Conservation (phyloP, 1,139 yeast species). For the Zygoascus hellenicus region DNA sequence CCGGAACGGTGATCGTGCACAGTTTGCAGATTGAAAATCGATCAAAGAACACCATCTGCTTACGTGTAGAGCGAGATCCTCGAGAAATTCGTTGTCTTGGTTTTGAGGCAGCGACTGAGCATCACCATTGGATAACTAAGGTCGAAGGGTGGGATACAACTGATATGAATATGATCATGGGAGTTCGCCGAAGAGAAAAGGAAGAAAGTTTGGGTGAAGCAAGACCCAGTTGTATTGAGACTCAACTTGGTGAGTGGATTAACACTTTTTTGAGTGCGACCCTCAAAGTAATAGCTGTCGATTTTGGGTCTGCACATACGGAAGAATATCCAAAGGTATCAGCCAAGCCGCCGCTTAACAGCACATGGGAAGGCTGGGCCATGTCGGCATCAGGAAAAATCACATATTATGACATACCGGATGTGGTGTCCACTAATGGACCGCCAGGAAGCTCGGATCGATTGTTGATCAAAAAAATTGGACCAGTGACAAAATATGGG, state of each 20-base stretch:
- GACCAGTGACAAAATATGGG: constrained; percentile 61
- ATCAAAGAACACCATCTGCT: constrained; percentile 73
- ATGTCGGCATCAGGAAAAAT: constrained; percentile 60
- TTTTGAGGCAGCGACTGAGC: constrained; percentile 67
- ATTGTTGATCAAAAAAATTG: constrained; percentile 44
- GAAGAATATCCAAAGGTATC: background rate
- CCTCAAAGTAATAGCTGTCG: background rate
- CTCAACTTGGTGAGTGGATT: background rate
- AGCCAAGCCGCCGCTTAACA: constrained; percentile 22
- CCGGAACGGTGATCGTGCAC: constrained; percentile 58
- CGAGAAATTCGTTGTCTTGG: constrained; percentile 87
- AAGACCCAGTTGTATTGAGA: background rate
- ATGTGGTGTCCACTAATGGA: constrained; percentile 28
- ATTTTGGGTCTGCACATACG: background rate
- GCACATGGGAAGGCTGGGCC: constrained; percentile 76
- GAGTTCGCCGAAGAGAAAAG: constrained; percentile 46
- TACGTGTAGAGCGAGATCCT: constrained; percentile 87
- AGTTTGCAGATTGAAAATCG: constrained; percentile 66
- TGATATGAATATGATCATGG: constrained; percentile 70
- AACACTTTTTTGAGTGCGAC: background rate
- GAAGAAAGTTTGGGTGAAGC: background rate
- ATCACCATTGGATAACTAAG: constrained; percentile 57
- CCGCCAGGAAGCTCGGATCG: constrained; percentile 19
- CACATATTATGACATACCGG: constrained; percentile 56
- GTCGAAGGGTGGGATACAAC: constrained; percentile 76